phyloP scores from a whole-genome alignment of 2,329 filamentous ascomycete genomes.

The Pestalotiopsis sp. region DNA sequence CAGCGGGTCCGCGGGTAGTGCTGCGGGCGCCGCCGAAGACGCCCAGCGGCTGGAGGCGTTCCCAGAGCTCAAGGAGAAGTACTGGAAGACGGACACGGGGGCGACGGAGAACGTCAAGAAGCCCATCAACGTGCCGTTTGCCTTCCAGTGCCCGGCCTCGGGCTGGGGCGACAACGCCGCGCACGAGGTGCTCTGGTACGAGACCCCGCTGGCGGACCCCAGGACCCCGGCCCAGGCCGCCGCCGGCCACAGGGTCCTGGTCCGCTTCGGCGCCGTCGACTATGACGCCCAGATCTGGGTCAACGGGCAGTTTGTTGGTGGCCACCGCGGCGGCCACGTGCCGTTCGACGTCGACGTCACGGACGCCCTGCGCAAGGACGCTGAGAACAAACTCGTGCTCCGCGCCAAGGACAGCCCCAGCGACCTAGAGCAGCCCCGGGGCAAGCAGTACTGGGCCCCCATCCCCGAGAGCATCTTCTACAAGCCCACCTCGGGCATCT shows the following conservation, averaged over 20 bases:
- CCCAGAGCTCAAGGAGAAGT: constrained; percentile 51
- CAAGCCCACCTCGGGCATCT: constrained; percentile 59
- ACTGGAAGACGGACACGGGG: constrained; percentile 35
- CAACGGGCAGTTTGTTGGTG: constrained; percentile 53
- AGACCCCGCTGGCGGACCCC: constrained; percentile 54
- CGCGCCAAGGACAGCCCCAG: constrained; percentile 66
- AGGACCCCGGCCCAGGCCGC: constrained; percentile 45
- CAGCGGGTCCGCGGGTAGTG: constrained; percentile 14
- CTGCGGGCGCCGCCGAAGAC: constrained; percentile 34
- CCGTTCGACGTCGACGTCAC: constrained; percentile 62
- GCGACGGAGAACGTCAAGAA: constrained; percentile 45
- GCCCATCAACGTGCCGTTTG: constrained; percentile 65
- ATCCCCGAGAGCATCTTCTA: constrained; percentile 65
- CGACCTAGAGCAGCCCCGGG: constrained; percentile 66
- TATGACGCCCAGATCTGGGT: constrained; percentile 63
- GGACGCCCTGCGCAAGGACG: constrained; percentile 41
- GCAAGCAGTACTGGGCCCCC: constrained; percentile 69
- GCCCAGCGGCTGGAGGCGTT: constrained; percentile 52
- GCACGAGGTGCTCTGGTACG: constrained; percentile 72
- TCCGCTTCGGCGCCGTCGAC: constrained; percentile 65
- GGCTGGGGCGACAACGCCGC: constrained; percentile 63
- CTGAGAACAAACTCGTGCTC: constrained; percentile 50
- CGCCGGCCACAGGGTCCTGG: constrained; percentile 45
- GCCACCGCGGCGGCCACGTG: constrained; percentile 62
- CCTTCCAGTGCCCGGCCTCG: constrained; percentile 67